phyloP scores from a whole-genome alignment of 345 rosid species.

The Rubroshorea leprosula region DNA sequence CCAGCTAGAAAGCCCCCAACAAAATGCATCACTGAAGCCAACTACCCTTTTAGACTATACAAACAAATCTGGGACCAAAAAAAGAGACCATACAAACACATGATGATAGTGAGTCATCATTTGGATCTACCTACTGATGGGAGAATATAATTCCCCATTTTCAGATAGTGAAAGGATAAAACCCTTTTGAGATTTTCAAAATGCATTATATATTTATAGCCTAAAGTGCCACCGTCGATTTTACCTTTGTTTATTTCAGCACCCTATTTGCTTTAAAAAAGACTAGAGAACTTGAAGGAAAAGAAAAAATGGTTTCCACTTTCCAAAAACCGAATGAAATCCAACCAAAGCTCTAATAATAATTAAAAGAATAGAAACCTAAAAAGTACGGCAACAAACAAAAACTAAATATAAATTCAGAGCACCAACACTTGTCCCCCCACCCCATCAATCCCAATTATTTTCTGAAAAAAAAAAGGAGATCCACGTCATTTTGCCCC shows the following conservation, averaged over 20 bases:
- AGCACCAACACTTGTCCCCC: conserved; percentile 1
- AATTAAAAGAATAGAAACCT: conserved; percentile 8
- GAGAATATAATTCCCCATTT: neutral
- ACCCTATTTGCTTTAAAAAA: neutral
- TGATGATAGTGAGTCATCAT: neutral
- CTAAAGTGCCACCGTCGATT: neutral
- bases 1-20: neutral
- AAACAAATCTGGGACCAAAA: too few species aligned
- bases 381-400: conserved; percentile 10
- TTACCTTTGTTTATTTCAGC: neutral
- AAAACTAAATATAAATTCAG: conserved; percentile 1
- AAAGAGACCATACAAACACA: neutral
- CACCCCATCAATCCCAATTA: neutral
- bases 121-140: neutral
- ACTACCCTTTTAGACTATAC: neutral
- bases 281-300: neutral
- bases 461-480: neutral
- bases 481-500: neutral
- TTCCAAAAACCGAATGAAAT: neutral
- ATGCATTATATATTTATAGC: neutral
- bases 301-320: neutral
- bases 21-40: neutral
- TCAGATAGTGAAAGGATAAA: neutral
- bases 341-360: neutral
- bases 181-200: neutral